Conservation (phyloP, 2,329 filamentous ascomycete species). For the Stachybotrys elegans region DNA sequence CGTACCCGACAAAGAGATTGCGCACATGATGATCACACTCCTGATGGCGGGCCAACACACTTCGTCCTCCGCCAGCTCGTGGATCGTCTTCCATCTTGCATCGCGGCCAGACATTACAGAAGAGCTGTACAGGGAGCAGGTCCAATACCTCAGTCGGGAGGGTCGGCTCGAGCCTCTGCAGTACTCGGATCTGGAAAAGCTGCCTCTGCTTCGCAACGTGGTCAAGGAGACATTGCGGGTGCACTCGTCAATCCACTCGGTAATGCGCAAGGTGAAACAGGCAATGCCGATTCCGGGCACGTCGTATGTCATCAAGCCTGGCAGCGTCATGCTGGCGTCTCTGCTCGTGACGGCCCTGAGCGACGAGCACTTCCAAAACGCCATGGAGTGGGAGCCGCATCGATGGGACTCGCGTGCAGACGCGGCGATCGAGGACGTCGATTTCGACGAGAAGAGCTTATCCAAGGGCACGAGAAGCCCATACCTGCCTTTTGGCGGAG, state of each 20-base stretch:
- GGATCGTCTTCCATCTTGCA: slow-evolving; percentile 72
- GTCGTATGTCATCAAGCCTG: slow-evolving; percentile 52
- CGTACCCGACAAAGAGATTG: slow-evolving; percentile 70
- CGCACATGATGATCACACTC: slow-evolving; percentile 82
- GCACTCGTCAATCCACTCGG: slow-evolving; percentile 67
- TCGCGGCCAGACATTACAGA: slow-evolving; percentile 64
- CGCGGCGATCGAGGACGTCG: slow-evolving; percentile 13
- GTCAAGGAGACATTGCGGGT: slow-evolving; percentile 69
- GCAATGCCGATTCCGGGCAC: slow-evolving; percentile 55
- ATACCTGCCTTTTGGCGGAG: slow-evolving; percentile 67
- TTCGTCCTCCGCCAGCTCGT: slow-evolving; percentile 70
- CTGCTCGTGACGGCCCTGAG: slow-evolving; percentile 38
- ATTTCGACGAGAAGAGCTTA: slow-evolving; percentile 24
- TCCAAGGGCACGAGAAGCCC: slow-evolving; percentile 28
- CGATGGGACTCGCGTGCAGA: slow-evolving; percentile 20
- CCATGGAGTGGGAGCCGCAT: slow-evolving; percentile 22
- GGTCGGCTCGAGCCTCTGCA: slow-evolving; percentile 49
- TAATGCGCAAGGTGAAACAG: slow-evolving; percentile 68
- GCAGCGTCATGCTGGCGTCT: slow-evolving; percentile 35
- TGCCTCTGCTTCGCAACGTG: slow-evolving; percentile 58
- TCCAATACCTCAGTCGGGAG: slow-evolving; percentile 41
- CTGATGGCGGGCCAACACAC: slow-evolving; percentile 83
- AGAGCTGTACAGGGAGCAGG: slow-evolving; percentile 65
- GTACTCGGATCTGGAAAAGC: slow-evolving; percentile 53
- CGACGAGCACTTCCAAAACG: slow-evolving; percentile 52